Percentiles rank a stretch among this genome's conserved stretches.
phyloP scores from a whole-genome alignment of 1,284 basidiomycete species.

The Schizophyllum commune region DNA sequence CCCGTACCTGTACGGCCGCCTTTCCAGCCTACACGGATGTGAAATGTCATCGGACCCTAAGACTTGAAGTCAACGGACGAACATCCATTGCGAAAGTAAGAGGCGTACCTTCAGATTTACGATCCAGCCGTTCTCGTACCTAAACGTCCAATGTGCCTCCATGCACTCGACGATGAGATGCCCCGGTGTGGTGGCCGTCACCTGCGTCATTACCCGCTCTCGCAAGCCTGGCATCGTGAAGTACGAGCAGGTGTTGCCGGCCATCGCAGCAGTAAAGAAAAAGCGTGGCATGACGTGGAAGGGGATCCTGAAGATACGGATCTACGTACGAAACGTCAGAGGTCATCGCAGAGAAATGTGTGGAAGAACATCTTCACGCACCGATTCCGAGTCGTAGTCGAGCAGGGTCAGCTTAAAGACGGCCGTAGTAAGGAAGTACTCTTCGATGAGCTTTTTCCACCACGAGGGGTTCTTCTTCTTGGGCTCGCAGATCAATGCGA shows the following conservation, averaged over 20 bases:
- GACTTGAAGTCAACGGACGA: conserved; percentile 17
- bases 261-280: conserved; percentile 72
- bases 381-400: conserved; percentile 66
- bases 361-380: conserved; percentile 40
- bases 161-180: conserved; percentile 61
- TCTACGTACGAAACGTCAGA: conserved; percentile 10
- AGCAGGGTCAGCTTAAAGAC: conserved; percentile 68
- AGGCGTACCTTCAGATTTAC: conserved; percentile 60
- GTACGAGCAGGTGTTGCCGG: conserved; percentile 72
- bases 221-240: conserved; percentile 63
- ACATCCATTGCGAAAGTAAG: conserved; percentile 44
- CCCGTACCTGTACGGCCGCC: not conserved
- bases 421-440: conserved; percentile 60
- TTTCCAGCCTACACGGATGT: conserved; percentile 6
- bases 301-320: conserved; percentile 50
- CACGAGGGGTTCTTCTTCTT: conserved; percentile 44
- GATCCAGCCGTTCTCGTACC: conserved; percentile 66
- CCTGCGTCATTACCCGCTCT: conserved; percentile 26
- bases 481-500: conserved; percentile 20
- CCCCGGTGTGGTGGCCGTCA: conserved; percentile 19
- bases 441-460: conserved; percentile 55
- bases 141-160: conserved; percentile 67
- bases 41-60: conserved; percentile 15
- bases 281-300: conserved; percentile 72
- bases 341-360: not conserved